A percentile compares a stretch with the other conserved stretches of the same genome.
phyloP scores from a whole-genome alignment of 2,329 filamentous ascomycete species.

The Talaromyces atroroseus region DNA sequence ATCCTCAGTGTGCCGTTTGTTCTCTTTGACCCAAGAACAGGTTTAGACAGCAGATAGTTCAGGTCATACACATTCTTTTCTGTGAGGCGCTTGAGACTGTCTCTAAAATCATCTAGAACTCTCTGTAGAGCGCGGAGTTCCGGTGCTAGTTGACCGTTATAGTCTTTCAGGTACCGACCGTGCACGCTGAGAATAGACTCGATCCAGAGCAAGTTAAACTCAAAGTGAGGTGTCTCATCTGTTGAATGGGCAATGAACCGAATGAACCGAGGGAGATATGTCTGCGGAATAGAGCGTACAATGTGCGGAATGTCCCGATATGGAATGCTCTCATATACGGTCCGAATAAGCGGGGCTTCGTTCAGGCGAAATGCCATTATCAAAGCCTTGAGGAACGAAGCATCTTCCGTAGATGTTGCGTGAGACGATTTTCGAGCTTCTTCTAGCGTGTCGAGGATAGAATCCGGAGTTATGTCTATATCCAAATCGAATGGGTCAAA shows the following conservation, averaged over 20 bases:
- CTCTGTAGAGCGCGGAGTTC: conserved; percentile 79
- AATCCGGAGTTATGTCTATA: conserved; percentile 84
- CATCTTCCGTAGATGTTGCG: conserved; percentile 64
- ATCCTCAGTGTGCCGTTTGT: conserved; percentile 27
- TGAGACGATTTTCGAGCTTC: conserved; percentile 31
- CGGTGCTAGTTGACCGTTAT: conserved; percentile 71
- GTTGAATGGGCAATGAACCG: conserved; percentile 83
- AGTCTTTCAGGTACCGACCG: conserved; percentile 77
- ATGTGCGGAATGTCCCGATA: conserved; percentile 68
- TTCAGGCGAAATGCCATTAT: conserved; percentile 98
- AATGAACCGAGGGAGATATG: conserved; percentile 80
- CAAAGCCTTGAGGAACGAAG: conserved; percentile 73
- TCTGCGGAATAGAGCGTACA: conserved; percentile 69
- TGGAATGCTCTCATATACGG: conserved; percentile 80
- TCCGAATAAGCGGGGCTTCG: conserved; percentile 71
- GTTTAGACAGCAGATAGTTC: conserved; percentile 67
- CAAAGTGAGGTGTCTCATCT: conserved; percentile 85
- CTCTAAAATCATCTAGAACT: conserved; percentile 71
- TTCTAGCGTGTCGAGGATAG: conserved; percentile 68
- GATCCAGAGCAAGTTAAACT: conserved; percentile 93
- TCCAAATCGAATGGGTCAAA: conserved; percentile 97
- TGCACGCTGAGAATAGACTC: conserved; percentile 74
- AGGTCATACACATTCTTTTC: conserved; percentile 88
- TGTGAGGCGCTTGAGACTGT: conserved; percentile 74
- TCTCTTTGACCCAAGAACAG: conserved; percentile 27